These are phyloP conservation scores for Naganishia albida DNA, from an alignment of 1,284 basidiomycete species.

Conservation along the genomic window DNA sequence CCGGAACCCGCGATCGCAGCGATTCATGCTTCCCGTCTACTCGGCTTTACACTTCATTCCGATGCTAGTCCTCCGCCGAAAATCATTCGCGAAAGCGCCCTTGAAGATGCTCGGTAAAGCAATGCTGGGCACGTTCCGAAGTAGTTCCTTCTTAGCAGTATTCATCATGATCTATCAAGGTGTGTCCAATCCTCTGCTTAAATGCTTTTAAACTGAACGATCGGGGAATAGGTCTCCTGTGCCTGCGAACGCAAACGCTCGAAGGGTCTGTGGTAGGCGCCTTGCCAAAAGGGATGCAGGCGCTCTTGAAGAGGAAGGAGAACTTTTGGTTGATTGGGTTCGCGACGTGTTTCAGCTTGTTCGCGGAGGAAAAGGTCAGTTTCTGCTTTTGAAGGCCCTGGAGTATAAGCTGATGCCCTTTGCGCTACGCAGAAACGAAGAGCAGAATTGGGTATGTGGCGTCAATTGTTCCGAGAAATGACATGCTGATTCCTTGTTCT, in stretches of 20 bases:
- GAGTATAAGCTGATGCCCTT: background rate
- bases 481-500: background rate
- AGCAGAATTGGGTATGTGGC: conserved; percentile 46
- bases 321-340: conserved; percentile 79
- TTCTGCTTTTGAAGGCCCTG: background rate
- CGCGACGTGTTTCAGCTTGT: conserved; percentile 72
- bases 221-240: conserved; percentile 65
- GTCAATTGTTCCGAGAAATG: background rate
- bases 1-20: conserved; percentile 27
- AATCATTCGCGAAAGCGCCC: conserved; percentile 59
- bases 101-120: conserved; percentile 66
- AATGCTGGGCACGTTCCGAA: conserved; percentile 72
- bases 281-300: conserved; percentile 55
- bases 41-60: conserved; percentile 89
- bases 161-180: conserved; percentile 86
- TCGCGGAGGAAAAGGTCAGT: conserved; percentile 75
- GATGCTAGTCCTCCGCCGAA: conserved; percentile 69
- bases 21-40: conserved; percentile 77
- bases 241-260: conserved; percentile 58
- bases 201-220: background rate
- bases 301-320: conserved; percentile 65
- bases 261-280: conserved; percentile 61
- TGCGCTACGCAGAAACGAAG: conserved; percentile 47
- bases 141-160: conserved; percentile 82
- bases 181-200: conserved; percentile 42